Percentiles rank a stretch among this genome's conserved stretches.
These are phyloP conservation scores for Paracoccidioides lutzii DNA, from an alignment of 2,329 filamentous ascomycete species.

Conservation along the genomic window DNA sequence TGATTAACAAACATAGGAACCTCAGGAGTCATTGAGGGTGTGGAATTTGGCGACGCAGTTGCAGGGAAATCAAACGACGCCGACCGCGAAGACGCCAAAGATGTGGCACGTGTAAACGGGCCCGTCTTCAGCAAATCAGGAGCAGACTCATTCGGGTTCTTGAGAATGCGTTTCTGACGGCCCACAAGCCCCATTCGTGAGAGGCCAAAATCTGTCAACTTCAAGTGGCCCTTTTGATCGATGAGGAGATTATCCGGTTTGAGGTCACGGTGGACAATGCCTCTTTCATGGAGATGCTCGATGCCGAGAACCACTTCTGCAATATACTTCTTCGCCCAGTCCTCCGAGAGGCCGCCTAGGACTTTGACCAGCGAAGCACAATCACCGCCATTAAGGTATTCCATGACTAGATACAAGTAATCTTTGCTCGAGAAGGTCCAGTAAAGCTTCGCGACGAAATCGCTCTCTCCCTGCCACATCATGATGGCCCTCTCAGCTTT, in stretches of 20 bases:
- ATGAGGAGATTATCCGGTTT: slow-evolving; percentile 97
- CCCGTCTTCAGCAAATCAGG: slow-evolving; percentile 88
- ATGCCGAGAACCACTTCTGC: slow-evolving; percentile 95
- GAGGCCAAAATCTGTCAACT: slow-evolving; percentile 92
- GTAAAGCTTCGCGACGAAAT: slow-evolving; percentile 97
- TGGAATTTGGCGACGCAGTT: slow-evolving; percentile 66
- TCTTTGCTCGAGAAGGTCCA: slow-evolving; percentile 99
- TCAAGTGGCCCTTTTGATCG: slow-evolving; percentile 90
- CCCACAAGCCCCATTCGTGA: slow-evolving; percentile 96
- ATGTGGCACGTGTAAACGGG: slow-evolving; percentile 74
- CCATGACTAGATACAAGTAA: slow-evolving; percentile 97
- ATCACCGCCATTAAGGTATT: slow-evolving; percentile 94
- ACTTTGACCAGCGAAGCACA: slow-evolving; percentile 95
- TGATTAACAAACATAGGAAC: slow-evolving; percentile 55
- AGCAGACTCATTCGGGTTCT: slow-evolving; percentile 62
- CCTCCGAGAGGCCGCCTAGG: slow-evolving; percentile 79
- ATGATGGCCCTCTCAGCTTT: slow-evolving; percentile 98
- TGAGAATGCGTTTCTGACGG: slow-evolving; percentile 85
- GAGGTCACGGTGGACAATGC: slow-evolving; percentile 91
- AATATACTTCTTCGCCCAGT: slow-evolving; percentile 96
- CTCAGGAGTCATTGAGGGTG: slow-evolving; percentile 76
- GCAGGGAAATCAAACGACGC: slow-evolving; percentile 84
- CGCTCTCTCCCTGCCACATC: slow-evolving; percentile 99
- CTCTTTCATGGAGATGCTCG: slow-evolving; percentile 83
- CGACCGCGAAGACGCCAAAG: slow-evolving; percentile 78